Evolutionary conservation across 352 stramenopile species (phyloP).

Genomic region (Blastocystis hominis): DNA sequence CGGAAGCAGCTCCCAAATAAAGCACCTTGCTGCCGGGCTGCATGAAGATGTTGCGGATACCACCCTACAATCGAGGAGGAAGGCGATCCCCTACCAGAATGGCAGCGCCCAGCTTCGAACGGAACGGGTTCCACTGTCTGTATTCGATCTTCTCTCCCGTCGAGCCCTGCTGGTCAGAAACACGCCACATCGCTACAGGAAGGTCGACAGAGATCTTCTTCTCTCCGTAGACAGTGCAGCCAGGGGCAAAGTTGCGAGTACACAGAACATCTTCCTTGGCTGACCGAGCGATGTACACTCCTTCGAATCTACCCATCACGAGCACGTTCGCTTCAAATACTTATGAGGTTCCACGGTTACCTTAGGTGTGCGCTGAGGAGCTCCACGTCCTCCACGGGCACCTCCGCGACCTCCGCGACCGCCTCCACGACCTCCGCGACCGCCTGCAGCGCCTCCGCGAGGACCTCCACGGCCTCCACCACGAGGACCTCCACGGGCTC

Average conservation of each 20-base stretch:
- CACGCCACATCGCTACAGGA: background rate
- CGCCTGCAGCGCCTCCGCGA: slow-evolving; percentile 59
- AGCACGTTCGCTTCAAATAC: background rate
- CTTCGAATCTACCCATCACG: slow-evolving; percentile 72
- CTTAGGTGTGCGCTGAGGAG: slow-evolving; percentile 77
- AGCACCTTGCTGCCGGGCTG: slow-evolving; percentile 89
- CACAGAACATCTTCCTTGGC: slow-evolving; percentile 95
- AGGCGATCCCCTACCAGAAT: slow-evolving; percentile 70
- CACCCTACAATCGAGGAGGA: slow-evolving; percentile 65
- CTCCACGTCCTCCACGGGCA: slow-evolving; percentile 65
- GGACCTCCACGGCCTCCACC: slow-evolving; percentile 50
- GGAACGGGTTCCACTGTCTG: slow-evolving; percentile 99
- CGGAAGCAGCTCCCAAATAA: slow-evolving; percentile 93
- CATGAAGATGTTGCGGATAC: slow-evolving; percentile 97
- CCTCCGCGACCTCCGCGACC: slow-evolving; percentile 66
- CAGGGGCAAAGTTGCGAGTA: slow-evolving; percentile 93
- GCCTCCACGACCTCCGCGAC: slow-evolving; percentile 59
- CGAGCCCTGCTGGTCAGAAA: slow-evolving; percentile 64
- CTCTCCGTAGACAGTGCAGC: slow-evolving; percentile 96
- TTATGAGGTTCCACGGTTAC: slow-evolving; percentile 91
- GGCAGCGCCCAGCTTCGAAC: slow-evolving; percentile 93
- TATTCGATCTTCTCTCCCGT: slow-evolving; percentile 95
- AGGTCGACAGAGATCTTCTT: slow-evolving; percentile 94
- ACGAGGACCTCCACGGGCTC: slow-evolving; percentile 59
- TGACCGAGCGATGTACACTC: slow-evolving; percentile 91